A percentile compares a stretch with the other conserved stretches of the same genome.
These are phyloP conservation scores for Vitellaria paradoxa DNA, from an alignment of 179 eudicot species.

Conservation along the genomic window DNA sequence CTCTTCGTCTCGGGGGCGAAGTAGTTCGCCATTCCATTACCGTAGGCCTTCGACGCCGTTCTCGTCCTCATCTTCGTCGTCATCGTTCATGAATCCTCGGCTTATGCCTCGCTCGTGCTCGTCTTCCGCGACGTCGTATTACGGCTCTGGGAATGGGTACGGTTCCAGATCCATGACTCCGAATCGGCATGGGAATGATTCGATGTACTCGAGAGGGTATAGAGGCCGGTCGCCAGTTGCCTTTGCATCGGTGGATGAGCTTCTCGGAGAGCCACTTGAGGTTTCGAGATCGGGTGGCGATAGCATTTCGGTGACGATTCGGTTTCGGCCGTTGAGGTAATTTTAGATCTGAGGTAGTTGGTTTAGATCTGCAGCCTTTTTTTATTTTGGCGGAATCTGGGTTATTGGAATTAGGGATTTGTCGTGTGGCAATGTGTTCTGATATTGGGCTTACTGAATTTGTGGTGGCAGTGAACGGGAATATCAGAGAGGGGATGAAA, in stretches of 20 bases:
- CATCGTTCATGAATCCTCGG: slow-evolving; percentile 64
- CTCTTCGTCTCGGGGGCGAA: slow-evolving; percentile 65
- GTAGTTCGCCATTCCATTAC: slow-evolving; percentile 75
- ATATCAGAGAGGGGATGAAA: slow-evolving; percentile 75
- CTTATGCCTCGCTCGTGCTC: slow-evolving; percentile 58
- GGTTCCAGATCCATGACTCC: slow-evolving; percentile 67
- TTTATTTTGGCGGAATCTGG: slow-evolving; percentile 5
- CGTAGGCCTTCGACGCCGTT: slow-evolving; percentile 59
- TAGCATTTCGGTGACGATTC: slow-evolving; percentile 92
- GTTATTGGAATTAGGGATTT: slow-evolving; percentile 12
- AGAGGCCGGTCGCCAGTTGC: slow-evolving; percentile 41
- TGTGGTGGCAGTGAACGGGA: slow-evolving; percentile 71
- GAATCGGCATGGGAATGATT: slow-evolving; percentile 32
- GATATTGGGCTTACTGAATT: slow-evolving; percentile 13
- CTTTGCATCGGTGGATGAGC: slow-evolving; percentile 54
- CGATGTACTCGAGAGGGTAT: slow-evolving; percentile 29
- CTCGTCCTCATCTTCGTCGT: slow-evolving; percentile 71
- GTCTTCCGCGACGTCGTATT: slow-evolving; percentile 39
- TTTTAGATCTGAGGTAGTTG: slow-evolving; percentile 33
- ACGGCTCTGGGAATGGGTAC: slow-evolving; percentile 35
- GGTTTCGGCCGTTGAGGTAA: slow-evolving; percentile 93
- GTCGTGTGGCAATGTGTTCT: slow-evolving; percentile 18
- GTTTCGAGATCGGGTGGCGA: slow-evolving; percentile 57
- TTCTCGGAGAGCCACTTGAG: slow-evolving; percentile 54
- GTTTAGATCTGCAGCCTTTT: slow-evolving; percentile 32